Percentiles rank a stretch among this genome's conserved stretches.
Conservation (phyloP, 2,329 filamentous ascomycete genomes). For the Penicillium sp. region DNA sequence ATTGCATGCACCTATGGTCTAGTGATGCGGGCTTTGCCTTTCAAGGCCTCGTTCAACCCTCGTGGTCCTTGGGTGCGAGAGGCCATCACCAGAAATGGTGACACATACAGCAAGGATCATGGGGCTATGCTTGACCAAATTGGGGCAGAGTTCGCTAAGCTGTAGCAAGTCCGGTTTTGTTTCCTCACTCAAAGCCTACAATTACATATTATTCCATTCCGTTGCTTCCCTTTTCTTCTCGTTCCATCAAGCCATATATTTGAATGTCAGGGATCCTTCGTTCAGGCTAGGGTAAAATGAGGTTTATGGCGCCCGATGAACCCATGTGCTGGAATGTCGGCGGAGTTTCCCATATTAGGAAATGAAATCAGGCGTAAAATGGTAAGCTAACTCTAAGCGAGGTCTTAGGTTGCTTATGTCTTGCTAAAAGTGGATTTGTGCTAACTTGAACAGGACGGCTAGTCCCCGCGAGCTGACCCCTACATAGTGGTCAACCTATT, state of each 20-base stretch:
- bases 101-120: slow-evolving; percentile 9
- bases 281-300: background rate
- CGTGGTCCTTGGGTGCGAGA: slow-evolving; percentile 13
- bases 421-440: background rate
- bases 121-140: slow-evolving; percentile 11
- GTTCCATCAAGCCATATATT: no score
- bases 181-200: no score
- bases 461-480: background rate
- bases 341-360: background rate
- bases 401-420: background rate
- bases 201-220: no score
- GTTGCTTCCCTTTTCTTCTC: no score
- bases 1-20: slow-evolving; percentile 12
- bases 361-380: background rate
- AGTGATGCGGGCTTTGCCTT: slow-evolving; percentile 15
- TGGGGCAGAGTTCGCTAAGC: slow-evolving; percentile 10
- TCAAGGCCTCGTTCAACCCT: slow-evolving; percentile 14
- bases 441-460: background rate
- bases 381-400: background rate
- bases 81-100: slow-evolving; percentile 3
- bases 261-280: no score
- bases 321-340: background rate
- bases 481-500: background rate
- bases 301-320: background rate
- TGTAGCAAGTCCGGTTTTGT: background rate